Evolutionary conservation across 1,139 yeast species (phyloP).

Genomic region (Pichia sp.): DNA sequence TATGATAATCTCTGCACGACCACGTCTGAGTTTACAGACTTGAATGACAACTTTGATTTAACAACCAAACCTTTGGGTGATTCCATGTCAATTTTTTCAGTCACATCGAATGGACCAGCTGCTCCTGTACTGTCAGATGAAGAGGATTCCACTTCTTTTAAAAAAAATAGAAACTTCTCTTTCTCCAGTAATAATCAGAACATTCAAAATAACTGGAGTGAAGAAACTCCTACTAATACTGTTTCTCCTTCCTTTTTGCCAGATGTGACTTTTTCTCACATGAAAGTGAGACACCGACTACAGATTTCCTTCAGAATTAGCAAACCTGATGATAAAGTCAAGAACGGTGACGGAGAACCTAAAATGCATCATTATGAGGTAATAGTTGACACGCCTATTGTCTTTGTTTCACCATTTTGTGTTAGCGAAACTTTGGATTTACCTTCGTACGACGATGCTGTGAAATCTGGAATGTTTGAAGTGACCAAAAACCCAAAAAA

Average conservation of each 20-base stretch:
- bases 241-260: conserved; percentile 40
- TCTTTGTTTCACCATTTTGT: conserved; percentile 65
- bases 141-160: conserved; percentile 11
- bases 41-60: conserved; percentile 11
- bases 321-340: conserved; percentile 29
- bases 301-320: conserved; percentile 77
- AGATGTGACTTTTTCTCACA: conserved; percentile 59
- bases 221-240: background rate
- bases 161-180: conserved; percentile 13
- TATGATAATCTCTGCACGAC: conserved; percentile 20
- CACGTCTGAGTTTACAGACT: conserved; percentile 17
- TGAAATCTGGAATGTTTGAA: conserved; percentile 15
- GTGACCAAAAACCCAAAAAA: conserved; percentile 6
- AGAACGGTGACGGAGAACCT: conserved; percentile 41
- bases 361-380: conserved; percentile 82
- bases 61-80: conserved; percentile 12
- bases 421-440: conserved; percentile 57
- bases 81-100: conserved; percentile 21
- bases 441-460: conserved; percentile 48
- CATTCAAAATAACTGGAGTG: background rate
- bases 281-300: conserved; percentile 65
- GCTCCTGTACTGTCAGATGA: conserved; percentile 3
- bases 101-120: conserved; percentile 16
- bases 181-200: conserved; percentile 5
- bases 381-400: conserved; percentile 78